Percentiles rank a stretch among this genome's conserved stretches.
These are phyloP conservation scores for Telfairia occidentalis DNA, from an alignment of 331 rosid genomes.

Conservation along the genomic window DNA sequence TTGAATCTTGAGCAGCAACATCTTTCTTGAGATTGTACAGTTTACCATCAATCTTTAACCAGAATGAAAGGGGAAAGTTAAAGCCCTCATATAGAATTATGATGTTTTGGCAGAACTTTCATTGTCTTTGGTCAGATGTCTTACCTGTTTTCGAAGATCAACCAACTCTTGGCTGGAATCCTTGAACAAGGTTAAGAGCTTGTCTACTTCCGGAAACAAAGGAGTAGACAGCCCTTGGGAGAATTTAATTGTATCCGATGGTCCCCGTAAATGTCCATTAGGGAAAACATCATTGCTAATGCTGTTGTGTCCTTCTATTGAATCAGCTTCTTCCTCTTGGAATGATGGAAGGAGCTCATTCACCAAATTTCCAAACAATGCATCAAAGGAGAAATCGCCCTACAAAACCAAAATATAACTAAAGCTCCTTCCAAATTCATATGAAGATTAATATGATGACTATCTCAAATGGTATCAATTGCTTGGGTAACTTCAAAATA, in stretches of 20 bases:
- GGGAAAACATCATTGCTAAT: conserved; percentile 32
- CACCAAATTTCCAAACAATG: conserved; percentile 73
- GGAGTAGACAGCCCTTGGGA: conserved; percentile 41
- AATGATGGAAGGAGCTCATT: conserved; percentile 70
- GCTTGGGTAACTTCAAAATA: background rate
- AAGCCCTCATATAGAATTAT: background rate
- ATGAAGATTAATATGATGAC: background rate
- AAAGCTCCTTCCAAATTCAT: background rate
- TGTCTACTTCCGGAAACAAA: conserved; percentile 82
- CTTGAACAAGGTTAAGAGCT: conserved; percentile 66
- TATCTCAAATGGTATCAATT: background rate
- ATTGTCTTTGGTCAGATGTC: background rate
- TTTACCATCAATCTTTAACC: conserved; percentile 71
- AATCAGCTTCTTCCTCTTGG: conserved; percentile 56
- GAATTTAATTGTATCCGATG: conserved; percentile 36
- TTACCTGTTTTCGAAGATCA: conserved; percentile 93
- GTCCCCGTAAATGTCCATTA: conserved; percentile 43
- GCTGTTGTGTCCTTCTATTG: conserved; percentile 35
- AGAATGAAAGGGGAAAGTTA: conserved; percentile 11
- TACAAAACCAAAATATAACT: conserved; percentile 8
- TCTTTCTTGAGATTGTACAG: conserved; percentile 77
- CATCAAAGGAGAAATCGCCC: conserved; percentile 86
- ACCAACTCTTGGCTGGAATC: conserved; percentile 86
- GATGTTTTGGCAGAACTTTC: background rate
- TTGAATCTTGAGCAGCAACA: conserved; percentile 74